phyloP scores from a whole-genome alignment of 257 asterid species.

The Solanum virginianum region DNA sequence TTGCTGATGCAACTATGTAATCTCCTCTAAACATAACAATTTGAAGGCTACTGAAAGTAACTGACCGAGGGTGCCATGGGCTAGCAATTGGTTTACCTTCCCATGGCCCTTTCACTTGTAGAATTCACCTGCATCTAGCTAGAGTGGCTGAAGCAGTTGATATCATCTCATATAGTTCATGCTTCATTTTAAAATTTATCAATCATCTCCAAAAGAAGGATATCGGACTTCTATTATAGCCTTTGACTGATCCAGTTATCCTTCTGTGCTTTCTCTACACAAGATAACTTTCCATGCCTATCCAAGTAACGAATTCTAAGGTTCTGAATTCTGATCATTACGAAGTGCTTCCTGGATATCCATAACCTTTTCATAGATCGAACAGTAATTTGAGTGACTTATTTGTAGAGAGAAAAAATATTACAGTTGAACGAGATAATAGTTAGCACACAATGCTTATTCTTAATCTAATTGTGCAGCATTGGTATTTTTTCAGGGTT shows the following conservation, averaged over 20 bases:
- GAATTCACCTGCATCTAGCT: not conserved
- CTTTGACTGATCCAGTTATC: not conserved
- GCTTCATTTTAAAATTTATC: not conserved
- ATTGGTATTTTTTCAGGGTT: slow-evolving; percentile 43
- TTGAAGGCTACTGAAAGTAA: not conserved
- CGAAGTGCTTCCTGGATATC: not conserved
- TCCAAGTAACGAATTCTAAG: not conserved
- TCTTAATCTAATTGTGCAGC: not conserved
- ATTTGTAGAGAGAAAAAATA: not conserved
- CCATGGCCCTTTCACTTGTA: not conserved
- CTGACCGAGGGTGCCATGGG: not conserved
- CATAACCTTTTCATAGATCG: not conserved
- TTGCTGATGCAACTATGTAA: not conserved
- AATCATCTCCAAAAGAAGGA: not conserved
- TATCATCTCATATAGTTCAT: not conserved
- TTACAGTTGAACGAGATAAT: not conserved
- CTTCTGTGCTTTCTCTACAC: not conserved
- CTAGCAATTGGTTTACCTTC: not conserved
- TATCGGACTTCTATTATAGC: not conserved
- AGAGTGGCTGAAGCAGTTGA: not conserved
- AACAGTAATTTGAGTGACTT: not conserved
- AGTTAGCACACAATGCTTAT: not conserved
- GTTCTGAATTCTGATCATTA: not conserved
- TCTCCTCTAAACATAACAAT: not conserved
- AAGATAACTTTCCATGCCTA: not conserved